Evolutionary conservation across 192 early-diverging fungal genomes (phyloP).

Genomic region (Coemansia sp.): DNA sequence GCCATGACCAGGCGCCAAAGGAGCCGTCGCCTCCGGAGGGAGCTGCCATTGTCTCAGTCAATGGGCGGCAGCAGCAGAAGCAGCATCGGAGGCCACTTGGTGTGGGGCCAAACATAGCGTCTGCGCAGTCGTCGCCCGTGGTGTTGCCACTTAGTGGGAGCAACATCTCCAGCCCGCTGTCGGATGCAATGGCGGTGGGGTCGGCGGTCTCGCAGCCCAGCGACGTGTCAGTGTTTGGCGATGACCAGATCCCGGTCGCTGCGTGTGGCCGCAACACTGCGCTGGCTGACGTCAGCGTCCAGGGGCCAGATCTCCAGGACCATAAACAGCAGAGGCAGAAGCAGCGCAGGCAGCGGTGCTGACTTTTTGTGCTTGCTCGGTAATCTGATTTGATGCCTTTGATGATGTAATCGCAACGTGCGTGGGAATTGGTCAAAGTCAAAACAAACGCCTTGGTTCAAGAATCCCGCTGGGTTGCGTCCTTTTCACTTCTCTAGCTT

Average conservation of each 20-base stretch:
- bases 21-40: not conserved
- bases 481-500: not conserved
- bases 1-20: not conserved
- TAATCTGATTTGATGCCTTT: too few species aligned
- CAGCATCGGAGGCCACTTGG: not conserved
- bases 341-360: not conserved
- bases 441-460: too few species aligned
- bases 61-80: too few species aligned
- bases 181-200: not conserved
- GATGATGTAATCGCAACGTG: too few species aligned
- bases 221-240: constrained; percentile 25
- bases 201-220: not conserved
- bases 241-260: constrained; percentile 26
- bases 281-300: not conserved
- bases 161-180: constrained; percentile 23
- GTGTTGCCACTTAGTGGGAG: constrained; percentile 1
- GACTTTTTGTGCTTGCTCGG: not conserved
- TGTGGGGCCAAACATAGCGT: constrained; percentile 41
- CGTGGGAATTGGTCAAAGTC: too few species aligned
- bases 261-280: constrained; percentile 31
- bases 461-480: too few species aligned
- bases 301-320: constrained; percentile 18
- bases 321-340: not conserved
- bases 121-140: constrained; percentile 44
- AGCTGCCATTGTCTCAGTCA: not conserved